Evolutionary conservation across 768 basidiomycete species (phyloP).

Genomic region (Termitomyces sp.): DNA sequence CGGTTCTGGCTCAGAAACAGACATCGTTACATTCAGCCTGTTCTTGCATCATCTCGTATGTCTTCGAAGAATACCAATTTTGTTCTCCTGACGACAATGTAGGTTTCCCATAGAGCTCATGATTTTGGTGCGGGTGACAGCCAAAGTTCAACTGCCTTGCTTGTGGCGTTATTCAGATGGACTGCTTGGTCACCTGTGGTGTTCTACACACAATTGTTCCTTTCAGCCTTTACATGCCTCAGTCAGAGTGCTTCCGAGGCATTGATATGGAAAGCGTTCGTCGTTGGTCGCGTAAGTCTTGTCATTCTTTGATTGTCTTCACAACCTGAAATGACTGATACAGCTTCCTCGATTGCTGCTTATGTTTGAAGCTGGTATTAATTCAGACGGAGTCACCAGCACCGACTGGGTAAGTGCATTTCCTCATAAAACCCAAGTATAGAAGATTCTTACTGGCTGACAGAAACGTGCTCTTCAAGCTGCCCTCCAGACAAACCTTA

Average conservation of each 20-base stretch:
- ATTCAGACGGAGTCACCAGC: conserved; percentile 48
- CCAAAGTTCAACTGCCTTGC: conserved; percentile 47
- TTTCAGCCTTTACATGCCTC: conserved; percentile 62
- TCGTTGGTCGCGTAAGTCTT: conserved; percentile 63
- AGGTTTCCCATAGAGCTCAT: conserved; percentile 60
- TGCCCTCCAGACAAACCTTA: conserved; percentile 47
- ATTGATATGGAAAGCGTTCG: conserved; percentile 67
- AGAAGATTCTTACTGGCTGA: neutral
- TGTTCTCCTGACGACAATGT: conserved; percentile 9
- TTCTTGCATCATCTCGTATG: conserved; percentile 61
- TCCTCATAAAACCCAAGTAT: neutral
- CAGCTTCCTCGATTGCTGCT: conserved; percentile 64
- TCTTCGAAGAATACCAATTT: conserved; percentile 10
- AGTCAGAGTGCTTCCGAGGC: conserved; percentile 42
- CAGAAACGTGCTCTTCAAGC: conserved; percentile 45
- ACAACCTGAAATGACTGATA: conserved; percentile 1
- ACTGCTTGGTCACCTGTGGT: conserved; percentile 60
- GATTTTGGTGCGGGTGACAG: conserved; percentile 65
- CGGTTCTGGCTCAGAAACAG: conserved; percentile 60
- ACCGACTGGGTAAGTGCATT: conserved; percentile 52
- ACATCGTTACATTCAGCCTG: conserved; percentile 63
- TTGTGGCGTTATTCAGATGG: conserved; percentile 59
- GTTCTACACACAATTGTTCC: conserved; percentile 68
- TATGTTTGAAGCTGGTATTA: conserved; percentile 54
- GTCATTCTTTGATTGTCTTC: conserved; percentile 1